phyloP scores from a whole-genome alignment of 2,329 filamentous ascomycete genomes.

The Talaromyces piceae region DNA sequence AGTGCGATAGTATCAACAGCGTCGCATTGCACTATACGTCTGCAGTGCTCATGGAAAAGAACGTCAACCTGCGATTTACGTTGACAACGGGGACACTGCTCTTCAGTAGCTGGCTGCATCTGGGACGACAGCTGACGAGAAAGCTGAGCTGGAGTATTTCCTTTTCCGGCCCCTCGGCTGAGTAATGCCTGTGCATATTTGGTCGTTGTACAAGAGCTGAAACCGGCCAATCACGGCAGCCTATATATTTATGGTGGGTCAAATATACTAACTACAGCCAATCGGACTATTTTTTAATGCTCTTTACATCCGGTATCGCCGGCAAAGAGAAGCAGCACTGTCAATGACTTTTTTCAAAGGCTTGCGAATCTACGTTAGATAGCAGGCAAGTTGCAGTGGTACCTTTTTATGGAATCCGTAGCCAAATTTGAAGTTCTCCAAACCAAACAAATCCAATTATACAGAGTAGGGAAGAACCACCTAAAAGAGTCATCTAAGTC shows the following conservation, averaged over 20 bases:
- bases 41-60: background rate
- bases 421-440: too few relatives aligned
- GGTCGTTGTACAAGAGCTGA: background rate
- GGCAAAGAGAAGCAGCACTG: background rate
- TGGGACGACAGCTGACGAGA: too few relatives aligned
- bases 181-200: too few relatives aligned
- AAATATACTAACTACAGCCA: background rate
- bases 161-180: background rate
- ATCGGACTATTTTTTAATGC: background rate
- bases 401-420: too few relatives aligned
- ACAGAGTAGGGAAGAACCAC: too few relatives aligned
- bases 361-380: too few relatives aligned
- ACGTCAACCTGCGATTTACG: background rate
- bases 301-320: background rate
- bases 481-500: too few relatives aligned
- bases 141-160: background rate
- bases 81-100: background rate
- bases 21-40: background rate
- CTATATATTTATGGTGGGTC: background rate
- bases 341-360: too few relatives aligned
- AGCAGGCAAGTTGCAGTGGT: too few relatives aligned
- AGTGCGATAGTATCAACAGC: background rate
- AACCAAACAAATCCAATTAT: too few relatives aligned
- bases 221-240: background rate
- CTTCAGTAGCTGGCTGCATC: background rate